Percentiles rank a stretch among this genome's conserved stretches.
Evolutionary conservation across 257 asterid species (phyloP).

Genomic region (Ajuga chamaepitys): DNA sequence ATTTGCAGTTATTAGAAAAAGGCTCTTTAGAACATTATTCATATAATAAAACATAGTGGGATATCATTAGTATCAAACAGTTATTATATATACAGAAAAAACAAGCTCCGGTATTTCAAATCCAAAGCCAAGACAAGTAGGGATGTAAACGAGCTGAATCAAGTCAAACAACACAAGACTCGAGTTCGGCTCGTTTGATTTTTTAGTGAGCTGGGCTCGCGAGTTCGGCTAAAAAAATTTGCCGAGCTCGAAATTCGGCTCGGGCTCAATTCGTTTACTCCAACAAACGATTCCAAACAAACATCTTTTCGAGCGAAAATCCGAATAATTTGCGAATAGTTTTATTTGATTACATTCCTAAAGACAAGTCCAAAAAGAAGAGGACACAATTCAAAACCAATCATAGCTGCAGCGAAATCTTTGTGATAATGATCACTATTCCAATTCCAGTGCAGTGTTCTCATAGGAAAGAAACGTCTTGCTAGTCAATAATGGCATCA

Average conservation of each 20-base stretch:
- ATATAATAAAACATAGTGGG: background rate
- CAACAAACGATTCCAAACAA: no score
- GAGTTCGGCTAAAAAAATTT: no score
- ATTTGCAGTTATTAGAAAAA: background rate
- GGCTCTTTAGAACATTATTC: background rate
- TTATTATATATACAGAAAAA: background rate
- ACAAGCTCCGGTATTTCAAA: background rate
- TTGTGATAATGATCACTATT: background rate
- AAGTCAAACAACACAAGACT: no score
- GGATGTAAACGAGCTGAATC: no score
- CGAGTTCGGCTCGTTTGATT: no score
- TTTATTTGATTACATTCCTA: no score
- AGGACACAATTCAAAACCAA: background rate
- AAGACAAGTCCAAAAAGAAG: background rate
- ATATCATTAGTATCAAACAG: background rate
- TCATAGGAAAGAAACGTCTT: no score
- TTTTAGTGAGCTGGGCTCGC: no score
- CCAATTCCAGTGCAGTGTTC: background rate
- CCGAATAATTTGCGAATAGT: no score
- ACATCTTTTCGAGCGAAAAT: no score
- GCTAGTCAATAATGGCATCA: background rate
- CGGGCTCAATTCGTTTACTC: no score
- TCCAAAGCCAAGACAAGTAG: background rate
- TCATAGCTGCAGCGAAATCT: background rate
- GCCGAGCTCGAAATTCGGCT: no score